Base-by-base conservation (phyloP, 2,329 filamentous ascomycete species). In the Lithohypha guttulata region DNA sequence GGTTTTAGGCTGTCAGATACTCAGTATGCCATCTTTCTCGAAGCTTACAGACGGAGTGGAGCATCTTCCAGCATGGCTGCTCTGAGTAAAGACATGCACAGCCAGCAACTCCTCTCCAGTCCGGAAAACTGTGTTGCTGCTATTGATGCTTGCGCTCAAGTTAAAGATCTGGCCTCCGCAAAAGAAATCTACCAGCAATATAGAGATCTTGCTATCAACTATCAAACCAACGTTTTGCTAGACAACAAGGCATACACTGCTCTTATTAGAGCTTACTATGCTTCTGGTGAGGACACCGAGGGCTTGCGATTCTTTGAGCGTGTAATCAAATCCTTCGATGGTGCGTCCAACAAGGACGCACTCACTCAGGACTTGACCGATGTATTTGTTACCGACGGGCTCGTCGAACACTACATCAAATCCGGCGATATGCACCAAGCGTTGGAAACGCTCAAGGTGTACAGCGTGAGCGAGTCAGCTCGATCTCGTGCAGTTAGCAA, bases 141-240 rank as follows among this genome's bases (percentile, higher is more conserved):
- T 84, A 95, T 98, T 58, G 79, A 82, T n/a, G 86, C 87, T 1
- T 96, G 94, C 56, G 84, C 84, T 44, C 73, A 75, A 28, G 74
- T 73, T 8, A 83, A 86, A 34, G 86, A 96, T 56, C 65, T 96
- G 30, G 71, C 79, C 52, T 93, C 83, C 51, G 91, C 87, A 14
- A 84, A 96, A 5, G 86, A 94, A 58, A 86, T 85, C 62, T 98
- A 95, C 64, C 89, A 93, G 48, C 84, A 94, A 61, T 96, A 96
- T 69, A 85, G 85, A 55, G 75, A 77, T 31, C 69, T 95, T 28
- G 87, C 89, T n/a, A 76, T 96, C 37, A 48, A 32, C 28, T 34
- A 47, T 17, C 78, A 81, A 26, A 75, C 46, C 20, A 51, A 91
- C 56, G 83, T 95, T 58, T 75, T 72, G 26, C 71, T 83, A 33